Conservation (phyloP, 331 rosid genomes). For the Erythrophleum ivorense region DNA sequence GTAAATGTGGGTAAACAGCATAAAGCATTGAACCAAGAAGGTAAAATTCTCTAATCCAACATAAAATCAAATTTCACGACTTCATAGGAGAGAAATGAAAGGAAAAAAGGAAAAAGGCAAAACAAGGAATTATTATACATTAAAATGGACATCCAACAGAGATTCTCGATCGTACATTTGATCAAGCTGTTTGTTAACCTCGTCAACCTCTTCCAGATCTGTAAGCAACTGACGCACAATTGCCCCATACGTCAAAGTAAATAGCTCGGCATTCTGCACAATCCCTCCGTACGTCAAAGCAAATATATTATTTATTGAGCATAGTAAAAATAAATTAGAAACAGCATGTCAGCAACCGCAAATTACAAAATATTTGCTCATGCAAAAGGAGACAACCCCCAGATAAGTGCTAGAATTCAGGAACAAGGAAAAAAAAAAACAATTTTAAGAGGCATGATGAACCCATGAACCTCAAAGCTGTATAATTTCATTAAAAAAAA, state of each 20-base stretch:
- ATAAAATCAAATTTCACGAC: not conserved
- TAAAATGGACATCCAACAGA: not conserved
- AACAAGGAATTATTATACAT: not conserved
- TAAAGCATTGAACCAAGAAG: not conserved
- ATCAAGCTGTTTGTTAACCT: constrained; percentile 85
- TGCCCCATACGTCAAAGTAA: constrained; percentile 80
- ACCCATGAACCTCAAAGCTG: not conserved
- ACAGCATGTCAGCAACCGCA: not conserved
- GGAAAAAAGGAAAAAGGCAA: not conserved
- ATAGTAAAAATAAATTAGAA: not conserved
- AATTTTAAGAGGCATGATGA: not conserved
- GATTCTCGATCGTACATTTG: constrained; percentile 55
- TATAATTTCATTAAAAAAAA: not conserved
- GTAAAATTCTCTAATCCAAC: not conserved
- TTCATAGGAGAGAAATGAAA: not conserved
- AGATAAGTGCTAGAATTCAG: not conserved
- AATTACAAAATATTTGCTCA: not conserved
- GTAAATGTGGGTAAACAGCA: constrained; percentile 7
- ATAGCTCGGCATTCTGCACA: constrained; percentile 74
- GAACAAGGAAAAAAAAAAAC: not conserved
- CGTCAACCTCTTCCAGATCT: constrained; percentile 83
- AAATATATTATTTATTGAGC: not conserved
- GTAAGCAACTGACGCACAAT: constrained; percentile 82
- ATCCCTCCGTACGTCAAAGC: not conserved
- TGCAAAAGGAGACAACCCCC: not conserved